phyloP scores from a whole-genome alignment of 176 grass and related monocot genomes.

The barley (Hordeum vulgare) region DNA sequence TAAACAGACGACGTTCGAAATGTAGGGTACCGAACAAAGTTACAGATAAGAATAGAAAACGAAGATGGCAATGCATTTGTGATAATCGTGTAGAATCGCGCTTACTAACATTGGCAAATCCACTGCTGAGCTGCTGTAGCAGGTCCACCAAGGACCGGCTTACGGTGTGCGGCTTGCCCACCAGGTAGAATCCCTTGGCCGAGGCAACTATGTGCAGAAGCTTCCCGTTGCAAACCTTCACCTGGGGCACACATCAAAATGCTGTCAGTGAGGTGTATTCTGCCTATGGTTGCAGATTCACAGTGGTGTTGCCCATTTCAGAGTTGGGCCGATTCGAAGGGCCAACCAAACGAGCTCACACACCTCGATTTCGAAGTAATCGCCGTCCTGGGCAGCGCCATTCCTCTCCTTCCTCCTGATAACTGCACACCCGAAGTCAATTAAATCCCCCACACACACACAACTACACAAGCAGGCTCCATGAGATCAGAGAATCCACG shows the following conservation, averaged over 20 bases:
- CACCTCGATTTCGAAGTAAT: conserved; percentile 90
- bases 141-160: conserved; percentile 77
- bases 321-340: background rate
- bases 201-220: conserved; percentile 69
- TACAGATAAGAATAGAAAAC: background rate
- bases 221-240: conserved; percentile 97
- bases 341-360: background rate
- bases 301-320: background rate
- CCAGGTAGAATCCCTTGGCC: conserved; percentile 74
- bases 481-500: background rate
- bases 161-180: conserved; percentile 53
- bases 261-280: background rate
- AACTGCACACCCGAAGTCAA: conserved; percentile 45
- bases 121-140: conserved; percentile 83
- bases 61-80: background rate
- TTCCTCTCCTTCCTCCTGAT: conserved; percentile 64
- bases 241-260: conserved; percentile 39
- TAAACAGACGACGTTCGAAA: background rate
- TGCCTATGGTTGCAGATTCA: background rate
- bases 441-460: background rate
- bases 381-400: conserved; percentile 44
- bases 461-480: background rate
- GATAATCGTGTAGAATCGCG: background rate
- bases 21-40: background rate
- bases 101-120: conserved; percentile 83